Evolutionary conservation across 2,329 filamentous ascomycete species (phyloP), one percentile per base, ranked within the genome.

Genomic region (Coniella vitis): DNA sequence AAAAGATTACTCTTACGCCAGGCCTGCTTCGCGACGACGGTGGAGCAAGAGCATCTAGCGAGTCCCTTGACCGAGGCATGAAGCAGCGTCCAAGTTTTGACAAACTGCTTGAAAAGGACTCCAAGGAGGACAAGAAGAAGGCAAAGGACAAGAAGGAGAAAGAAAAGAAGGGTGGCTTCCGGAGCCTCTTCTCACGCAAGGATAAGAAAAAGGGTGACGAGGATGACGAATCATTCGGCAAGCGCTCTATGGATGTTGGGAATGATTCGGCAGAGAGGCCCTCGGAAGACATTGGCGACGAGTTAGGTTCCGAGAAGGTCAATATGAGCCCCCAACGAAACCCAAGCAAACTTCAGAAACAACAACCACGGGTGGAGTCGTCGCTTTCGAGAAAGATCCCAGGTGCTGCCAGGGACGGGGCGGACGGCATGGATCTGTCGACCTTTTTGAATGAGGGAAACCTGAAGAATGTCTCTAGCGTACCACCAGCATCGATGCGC

Each of bases 1-100:
- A 94, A 67, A 97, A 97, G 71, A 97, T 98, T 57, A 95, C 90
- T 0, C 78, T 98, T 38, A 98, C 93, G 3, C 93, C 93, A 1
- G 95, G 95, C 58, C 70, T 98, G 46, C 72, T 97, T 36, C 83
- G 91, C 37, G 91, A 97, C 57, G 90, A 96, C 57, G 76, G 73
- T 55, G 68, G 73, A 36, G 57, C 67, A 13, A 65, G 74, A 70
- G 63, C 73, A 66, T 65, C 76, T 66, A 65, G 73, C 69, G 64
- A 91, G 74, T 74, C 65, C 9, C 10, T 41, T 21, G 51, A 53
- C 4, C 70, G 69, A 56, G 81, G 73, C 58, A 60, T 63, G 51
- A 80, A 77, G 64, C 70, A 75, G 48, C 74, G 80, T 44, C 72
- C 78, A 44, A 94, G 87, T 62, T 71, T 94, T 39, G 90, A 95